These are phyloP conservation scores for Suillus plorans DNA, from an alignment of 768 basidiomycete species.

Conservation along the genomic window DNA sequence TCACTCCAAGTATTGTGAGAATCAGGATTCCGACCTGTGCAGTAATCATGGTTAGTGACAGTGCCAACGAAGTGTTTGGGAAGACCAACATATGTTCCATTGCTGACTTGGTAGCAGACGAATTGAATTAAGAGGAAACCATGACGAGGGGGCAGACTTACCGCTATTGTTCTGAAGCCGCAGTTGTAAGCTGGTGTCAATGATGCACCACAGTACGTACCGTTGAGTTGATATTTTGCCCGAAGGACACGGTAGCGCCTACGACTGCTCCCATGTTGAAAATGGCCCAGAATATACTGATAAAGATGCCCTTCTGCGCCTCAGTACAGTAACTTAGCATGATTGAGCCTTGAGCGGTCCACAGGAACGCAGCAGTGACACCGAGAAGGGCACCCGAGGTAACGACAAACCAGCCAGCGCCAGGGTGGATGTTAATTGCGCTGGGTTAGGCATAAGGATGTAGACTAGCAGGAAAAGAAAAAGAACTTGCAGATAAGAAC, in stretches of 20 bases:
- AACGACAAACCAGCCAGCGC: constrained; percentile 62
- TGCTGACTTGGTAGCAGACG: constrained; percentile 45
- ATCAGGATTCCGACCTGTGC: constrained; percentile 49
- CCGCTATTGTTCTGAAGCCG: constrained; percentile 24
- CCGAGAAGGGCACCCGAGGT: constrained; percentile 71
- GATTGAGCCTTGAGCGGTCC: constrained; percentile 77
- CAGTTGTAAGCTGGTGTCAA: neutral
- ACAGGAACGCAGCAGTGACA: constrained; percentile 64
- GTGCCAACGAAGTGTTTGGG: neutral
- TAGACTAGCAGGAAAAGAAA: neutral
- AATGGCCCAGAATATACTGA: constrained; percentile 77
- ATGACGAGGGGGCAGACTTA: constrained; percentile 13
- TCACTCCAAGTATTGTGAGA: constrained; percentile 64
- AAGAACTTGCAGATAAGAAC: constrained; percentile 59
- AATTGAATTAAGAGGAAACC: neutral
- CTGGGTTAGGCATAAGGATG: constrained; percentile 31
- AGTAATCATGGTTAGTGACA: constrained; percentile 43
- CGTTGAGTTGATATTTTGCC: constrained; percentile 63
- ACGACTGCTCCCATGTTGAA: constrained; percentile 83
- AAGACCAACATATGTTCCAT: constrained; percentile 66
- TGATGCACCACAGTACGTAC: constrained; percentile 34
- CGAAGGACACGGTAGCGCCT: constrained; percentile 70
- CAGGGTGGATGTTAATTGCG: constrained; percentile 65
- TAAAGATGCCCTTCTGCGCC: constrained; percentile 67
- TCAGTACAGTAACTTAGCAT: constrained; percentile 83